Evolutionary conservation across 2,329 filamentous ascomycete genomes (phyloP).

Genomic region (Acephala macrosclerotiorum): DNA sequence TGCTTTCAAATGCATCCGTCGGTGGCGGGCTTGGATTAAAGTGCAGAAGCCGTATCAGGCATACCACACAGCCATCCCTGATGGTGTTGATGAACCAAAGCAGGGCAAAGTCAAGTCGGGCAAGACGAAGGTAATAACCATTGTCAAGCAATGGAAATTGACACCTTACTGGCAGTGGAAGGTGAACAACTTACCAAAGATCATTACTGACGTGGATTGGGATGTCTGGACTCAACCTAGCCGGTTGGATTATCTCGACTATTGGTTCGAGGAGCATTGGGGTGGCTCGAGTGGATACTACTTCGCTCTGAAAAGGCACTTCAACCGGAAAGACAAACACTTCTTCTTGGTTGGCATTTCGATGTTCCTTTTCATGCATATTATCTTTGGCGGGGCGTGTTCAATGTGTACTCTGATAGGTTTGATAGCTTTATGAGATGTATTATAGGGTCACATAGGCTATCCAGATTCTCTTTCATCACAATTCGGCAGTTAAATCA

Average conservation of each 20-base stretch:
- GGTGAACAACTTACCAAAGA: slow-evolving; percentile 21
- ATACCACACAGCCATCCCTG: not conserved
- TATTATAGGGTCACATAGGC: not conserved
- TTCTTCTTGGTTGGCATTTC: slow-evolving; percentile 9
- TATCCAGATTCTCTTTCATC: not conserved
- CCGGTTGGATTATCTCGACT: slow-evolving; percentile 3
- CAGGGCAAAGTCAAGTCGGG: too few species aligned
- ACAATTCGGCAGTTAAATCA: not conserved
- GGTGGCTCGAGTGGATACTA: not conserved
- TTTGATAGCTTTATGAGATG: not conserved
- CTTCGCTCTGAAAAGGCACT: slow-evolving; percentile 1
- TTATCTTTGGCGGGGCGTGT: not conserved
- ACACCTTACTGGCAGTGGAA: slow-evolving; percentile 31
- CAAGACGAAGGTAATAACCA: not conserved
- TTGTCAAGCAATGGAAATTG: slow-evolving; percentile 17
- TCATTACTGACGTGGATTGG: slow-evolving; percentile 25
- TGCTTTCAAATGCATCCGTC: slow-evolving; percentile 21
- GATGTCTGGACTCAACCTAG: slow-evolving; percentile 22
- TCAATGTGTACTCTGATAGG: not conserved
- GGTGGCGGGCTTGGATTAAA: slow-evolving; percentile 31
- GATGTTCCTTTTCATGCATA: not conserved
- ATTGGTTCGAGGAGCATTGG: not conserved
- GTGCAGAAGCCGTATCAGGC: slow-evolving; percentile 21
- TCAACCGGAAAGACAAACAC: slow-evolving; percentile 13
- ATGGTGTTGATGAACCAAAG: too few species aligned